These are phyloP conservation scores for Gymnopilus dilepis DNA, from an alignment of 768 basidiomycete genomes.

Conservation along the genomic window DNA sequence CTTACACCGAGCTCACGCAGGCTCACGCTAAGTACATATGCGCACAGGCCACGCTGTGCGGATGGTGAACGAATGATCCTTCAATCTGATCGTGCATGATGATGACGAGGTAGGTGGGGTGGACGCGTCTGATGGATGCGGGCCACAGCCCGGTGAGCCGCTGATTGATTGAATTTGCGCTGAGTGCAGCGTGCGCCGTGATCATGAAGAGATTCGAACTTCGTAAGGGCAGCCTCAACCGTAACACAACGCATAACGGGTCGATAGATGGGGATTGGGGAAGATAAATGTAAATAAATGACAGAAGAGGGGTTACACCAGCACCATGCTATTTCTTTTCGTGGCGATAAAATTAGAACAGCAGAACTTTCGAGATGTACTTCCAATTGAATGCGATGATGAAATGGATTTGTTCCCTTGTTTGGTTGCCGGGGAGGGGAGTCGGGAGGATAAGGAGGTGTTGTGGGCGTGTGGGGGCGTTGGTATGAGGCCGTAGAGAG, in stretches of 20 bases:
- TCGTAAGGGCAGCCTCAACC: too few relatives aligned
- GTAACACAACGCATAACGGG: neutral
- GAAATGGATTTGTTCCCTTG: neutral
- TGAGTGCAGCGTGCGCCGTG: too few relatives aligned
- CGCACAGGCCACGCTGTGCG: too few relatives aligned
- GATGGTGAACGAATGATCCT: too few relatives aligned
- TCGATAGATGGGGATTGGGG: neutral
- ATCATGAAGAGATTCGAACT: too few relatives aligned
- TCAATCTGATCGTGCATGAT: neutral
- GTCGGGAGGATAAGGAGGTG: neutral
- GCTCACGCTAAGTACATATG: too few relatives aligned
- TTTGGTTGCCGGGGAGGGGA: neutral
- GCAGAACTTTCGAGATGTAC: neutral
- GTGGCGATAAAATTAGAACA: too few relatives aligned
- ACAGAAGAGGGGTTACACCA: slow-evolving; percentile 3
- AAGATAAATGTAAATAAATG: neutral
- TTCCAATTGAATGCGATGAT: slow-evolving; percentile 1
- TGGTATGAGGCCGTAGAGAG: too few relatives aligned
- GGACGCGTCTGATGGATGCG: too few relatives aligned
- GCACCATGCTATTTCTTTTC: too few relatives aligned
- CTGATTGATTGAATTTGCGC: too few relatives aligned
- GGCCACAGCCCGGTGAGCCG: too few relatives aligned
- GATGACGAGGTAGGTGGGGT: neutral
- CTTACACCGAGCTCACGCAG: neutral
- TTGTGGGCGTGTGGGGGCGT: neutral